Base-by-base conservation (phyloP, 2,329 filamentous ascomycete genomes). In the Aureobasidium leucospermi region DNA sequence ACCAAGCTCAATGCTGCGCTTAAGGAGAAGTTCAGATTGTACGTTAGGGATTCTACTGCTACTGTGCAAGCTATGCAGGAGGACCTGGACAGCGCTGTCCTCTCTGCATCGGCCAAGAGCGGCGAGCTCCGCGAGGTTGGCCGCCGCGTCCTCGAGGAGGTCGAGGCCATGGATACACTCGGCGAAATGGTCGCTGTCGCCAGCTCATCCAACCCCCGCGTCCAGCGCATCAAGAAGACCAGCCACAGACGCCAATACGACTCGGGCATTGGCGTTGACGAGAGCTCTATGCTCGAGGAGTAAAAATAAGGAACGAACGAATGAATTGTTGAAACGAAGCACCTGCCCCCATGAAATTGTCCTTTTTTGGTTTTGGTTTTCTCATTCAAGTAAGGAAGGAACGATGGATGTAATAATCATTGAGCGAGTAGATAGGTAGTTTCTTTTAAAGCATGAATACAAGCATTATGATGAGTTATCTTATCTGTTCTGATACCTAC, bases 41-140 rank as follows among this genome's bases (percentile, higher is more conserved):
- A 74, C 6, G 70, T 70, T 28, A 69, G 70, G 16, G 66, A 68
- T 11, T 70, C 70, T 15, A 66, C 65, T 1, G 68, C 68, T 31
- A 67, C 65, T 10, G 62, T 60, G 13, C 39, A 65, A 34, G 62
- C 55, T 9, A 56, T 66, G 42, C 52, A 66, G 9, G 63, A 64
- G 9, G 66, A 67, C 34, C 28, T 60, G 29, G 52, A 57, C 19
- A 31, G 46, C 10, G 59, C 61, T 29, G 34, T 58, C 9, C 36
- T 43, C 9, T 13, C 23, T 15, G 52, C 46, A 4, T 53, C 42
- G n/a, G n/a, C 16, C 13, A 46, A 51, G 45, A 48, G 45, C 5
- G 45, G 29, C 3, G 52, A 57, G 9, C 19, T 60, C 19, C 34
- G 42, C 11, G 47, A 58, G 16, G 49, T 58, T 13, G 59, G 61